Conservation (phyloP, 1,139 yeast species). For the Geotrichum carabidarum region DNA sequence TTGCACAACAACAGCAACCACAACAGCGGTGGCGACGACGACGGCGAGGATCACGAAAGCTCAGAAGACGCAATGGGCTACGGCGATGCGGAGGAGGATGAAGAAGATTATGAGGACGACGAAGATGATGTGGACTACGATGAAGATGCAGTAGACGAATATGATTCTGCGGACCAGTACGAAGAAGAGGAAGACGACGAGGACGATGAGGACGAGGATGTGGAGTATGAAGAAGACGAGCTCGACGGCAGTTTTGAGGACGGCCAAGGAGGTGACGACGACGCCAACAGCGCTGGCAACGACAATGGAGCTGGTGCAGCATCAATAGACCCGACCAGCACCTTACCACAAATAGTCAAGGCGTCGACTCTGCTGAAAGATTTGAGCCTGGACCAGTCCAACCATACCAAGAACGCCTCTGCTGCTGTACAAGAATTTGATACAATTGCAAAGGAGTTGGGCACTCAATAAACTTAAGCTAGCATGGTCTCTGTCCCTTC, state of each 20-base stretch:
- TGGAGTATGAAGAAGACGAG: conserved; percentile 11
- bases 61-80: conserved; percentile 23
- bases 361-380: neutral
- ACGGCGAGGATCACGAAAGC: conserved; percentile 22
- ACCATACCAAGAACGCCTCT: too few species aligned
- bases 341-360: neutral
- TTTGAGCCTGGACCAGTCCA: neutral
- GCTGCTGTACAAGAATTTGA: too few species aligned
- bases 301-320: neutral
- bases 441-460: too few species aligned
- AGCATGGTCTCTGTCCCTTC: too few species aligned
- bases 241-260: conserved; percentile 3
- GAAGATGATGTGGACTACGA: conserved; percentile 21
- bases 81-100: conserved; percentile 25
- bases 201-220: conserved; percentile 6
- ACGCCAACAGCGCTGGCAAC: neutral
- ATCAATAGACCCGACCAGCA: neutral
- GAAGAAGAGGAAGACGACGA: conserved; percentile 14
- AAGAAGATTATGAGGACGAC: conserved; percentile 17
- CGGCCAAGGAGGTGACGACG: neutral
- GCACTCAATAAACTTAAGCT: too few species aligned
- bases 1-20: too few species aligned
- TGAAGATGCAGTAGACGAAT: conserved; percentile 25
- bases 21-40: conserved; percentile 1
- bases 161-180: conserved; percentile 24